A percentile compares a stretch with the other conserved stretches of the same genome.
phyloP scores from a whole-genome alignment of 2,329 filamentous ascomycete genomes.

The Sarocladiaceae sp. region DNA sequence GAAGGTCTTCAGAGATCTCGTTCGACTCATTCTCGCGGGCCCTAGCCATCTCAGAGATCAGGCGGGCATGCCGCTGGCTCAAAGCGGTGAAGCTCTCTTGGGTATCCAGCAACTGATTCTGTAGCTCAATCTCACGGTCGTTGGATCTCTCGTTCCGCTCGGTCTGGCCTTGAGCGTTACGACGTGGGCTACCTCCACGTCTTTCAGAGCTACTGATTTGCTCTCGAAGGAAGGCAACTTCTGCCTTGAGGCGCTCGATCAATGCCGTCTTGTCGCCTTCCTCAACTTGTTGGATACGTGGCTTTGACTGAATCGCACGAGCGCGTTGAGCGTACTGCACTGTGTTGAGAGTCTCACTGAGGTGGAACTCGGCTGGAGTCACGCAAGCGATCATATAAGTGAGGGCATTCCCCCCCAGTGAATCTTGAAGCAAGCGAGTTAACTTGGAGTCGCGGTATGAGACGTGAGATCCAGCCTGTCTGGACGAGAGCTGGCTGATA shows the following conservation, averaged over 20 bases:
- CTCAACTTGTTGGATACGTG: constrained; percentile 88
- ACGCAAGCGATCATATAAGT: constrained; percentile 99
- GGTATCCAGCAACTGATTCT: constrained; percentile 85
- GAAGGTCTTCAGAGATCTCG: constrained; percentile 47
- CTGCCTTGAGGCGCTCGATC: constrained; percentile 88
- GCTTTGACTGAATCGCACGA: constrained; percentile 94
- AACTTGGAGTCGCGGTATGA: constrained; percentile 98
- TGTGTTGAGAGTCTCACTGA: constrained; percentile 96
- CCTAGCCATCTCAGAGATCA: constrained; percentile 89
- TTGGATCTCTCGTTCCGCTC: constrained; percentile 74
- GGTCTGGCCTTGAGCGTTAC: constrained; percentile 45
- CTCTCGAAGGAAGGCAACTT: constrained; percentile 87
- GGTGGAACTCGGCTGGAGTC: constrained; percentile 90
- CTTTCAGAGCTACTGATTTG: constrained; percentile 80
- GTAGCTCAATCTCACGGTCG: constrained; percentile 81
- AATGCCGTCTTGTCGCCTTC: constrained; percentile 90
- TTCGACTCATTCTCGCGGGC: constrained; percentile 64
- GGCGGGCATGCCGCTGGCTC: constrained; percentile 86
- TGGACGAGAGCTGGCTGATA: constrained; percentile 93
- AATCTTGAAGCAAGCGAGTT: constrained; percentile 91
- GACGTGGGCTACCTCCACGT: constrained; percentile 48
- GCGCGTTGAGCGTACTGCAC: constrained; percentile 96
- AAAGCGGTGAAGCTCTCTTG: constrained; percentile 94
- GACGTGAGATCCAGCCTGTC: constrained; percentile 79
- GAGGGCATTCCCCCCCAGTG: constrained; percentile 90